Conservation (phyloP, 768 basidiomycete genomes). For the Pholiota conissans region DNA sequence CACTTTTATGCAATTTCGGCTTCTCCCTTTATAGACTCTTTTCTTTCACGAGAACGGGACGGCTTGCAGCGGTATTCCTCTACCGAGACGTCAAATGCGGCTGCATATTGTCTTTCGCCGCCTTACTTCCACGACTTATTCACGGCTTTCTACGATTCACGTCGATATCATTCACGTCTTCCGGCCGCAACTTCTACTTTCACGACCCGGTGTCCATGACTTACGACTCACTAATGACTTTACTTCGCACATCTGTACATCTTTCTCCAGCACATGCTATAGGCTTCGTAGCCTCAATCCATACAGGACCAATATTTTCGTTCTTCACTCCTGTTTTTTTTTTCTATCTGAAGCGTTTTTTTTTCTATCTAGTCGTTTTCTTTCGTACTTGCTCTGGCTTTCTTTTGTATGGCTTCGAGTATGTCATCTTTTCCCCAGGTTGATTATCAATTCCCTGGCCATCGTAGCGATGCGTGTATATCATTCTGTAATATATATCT, state of each 20-base stretch:
- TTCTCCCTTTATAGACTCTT: not conserved
- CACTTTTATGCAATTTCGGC: not conserved
- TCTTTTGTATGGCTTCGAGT: not conserved
- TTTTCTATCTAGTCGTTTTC: not conserved
- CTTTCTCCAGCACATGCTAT: not conserved
- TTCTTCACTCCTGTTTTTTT: not conserved
- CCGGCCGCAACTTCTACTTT: no score
- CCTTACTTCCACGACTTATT: not conserved
- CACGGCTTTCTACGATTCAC: not conserved
- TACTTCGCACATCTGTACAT: not conserved
- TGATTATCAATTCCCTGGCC: slow-evolving; percentile 3
- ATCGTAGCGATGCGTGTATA: not conserved
- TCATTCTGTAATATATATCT: not conserved
- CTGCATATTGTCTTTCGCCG: not conserved
- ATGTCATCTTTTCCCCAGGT: not conserved
- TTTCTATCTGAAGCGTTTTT: not conserved
- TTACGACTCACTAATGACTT: not conserved
- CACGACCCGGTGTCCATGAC: not conserved
- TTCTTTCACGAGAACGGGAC: not conserved
- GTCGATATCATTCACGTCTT: not conserved
- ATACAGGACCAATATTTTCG: not conserved
- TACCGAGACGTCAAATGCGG: not conserved
- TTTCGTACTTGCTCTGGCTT: not conserved
- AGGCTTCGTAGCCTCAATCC: not conserved
- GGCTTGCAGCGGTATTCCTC: not conserved